Conservation (phyloP, 2,329 filamentous ascomycete genomes). For the Calonectria hongkongensis region DNA sequence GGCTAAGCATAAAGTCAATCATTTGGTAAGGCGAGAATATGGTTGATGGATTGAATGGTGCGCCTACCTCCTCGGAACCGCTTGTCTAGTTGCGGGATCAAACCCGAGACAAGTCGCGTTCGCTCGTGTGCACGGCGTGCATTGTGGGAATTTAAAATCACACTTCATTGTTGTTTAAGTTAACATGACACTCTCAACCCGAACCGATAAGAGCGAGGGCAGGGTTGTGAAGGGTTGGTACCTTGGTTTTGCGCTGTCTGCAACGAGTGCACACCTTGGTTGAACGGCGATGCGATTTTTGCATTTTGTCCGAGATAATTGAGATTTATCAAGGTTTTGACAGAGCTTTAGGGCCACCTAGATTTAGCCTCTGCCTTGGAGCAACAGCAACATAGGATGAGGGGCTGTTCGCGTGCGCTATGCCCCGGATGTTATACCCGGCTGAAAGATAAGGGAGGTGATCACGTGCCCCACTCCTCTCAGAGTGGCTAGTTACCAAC, state of each 20-base stretch:
- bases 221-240: neutral
- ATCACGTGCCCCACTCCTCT: slow-evolving; percentile 6
- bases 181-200: neutral
- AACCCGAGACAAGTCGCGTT: slow-evolving; percentile 5
- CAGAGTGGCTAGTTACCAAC: neutral
- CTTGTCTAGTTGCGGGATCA: slow-evolving; percentile 14
- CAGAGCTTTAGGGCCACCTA: neutral
- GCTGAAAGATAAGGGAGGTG: neutral
- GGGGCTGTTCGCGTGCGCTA: neutral
- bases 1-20: neutral
- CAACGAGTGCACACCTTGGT: slow-evolving; percentile 19
- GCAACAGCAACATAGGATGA: neutral
- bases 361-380: neutral
- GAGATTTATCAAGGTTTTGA: neutral
- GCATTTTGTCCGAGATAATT: neutral
- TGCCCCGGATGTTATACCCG: neutral
- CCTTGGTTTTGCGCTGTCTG: slow-evolving; percentile 19
- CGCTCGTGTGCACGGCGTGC: slow-evolving; percentile 4
- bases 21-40: neutral
- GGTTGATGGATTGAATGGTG: too few relatives aligned
- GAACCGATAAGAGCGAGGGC: neutral
- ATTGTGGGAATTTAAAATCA: slow-evolving; percentile 23
- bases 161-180: neutral
- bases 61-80: slow-evolving; percentile 14
- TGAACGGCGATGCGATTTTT: slow-evolving; percentile 17